Evolutionary conservation across 2,329 filamentous ascomycete species (phyloP).

Genomic region (Fusarium haematococcum): DNA sequence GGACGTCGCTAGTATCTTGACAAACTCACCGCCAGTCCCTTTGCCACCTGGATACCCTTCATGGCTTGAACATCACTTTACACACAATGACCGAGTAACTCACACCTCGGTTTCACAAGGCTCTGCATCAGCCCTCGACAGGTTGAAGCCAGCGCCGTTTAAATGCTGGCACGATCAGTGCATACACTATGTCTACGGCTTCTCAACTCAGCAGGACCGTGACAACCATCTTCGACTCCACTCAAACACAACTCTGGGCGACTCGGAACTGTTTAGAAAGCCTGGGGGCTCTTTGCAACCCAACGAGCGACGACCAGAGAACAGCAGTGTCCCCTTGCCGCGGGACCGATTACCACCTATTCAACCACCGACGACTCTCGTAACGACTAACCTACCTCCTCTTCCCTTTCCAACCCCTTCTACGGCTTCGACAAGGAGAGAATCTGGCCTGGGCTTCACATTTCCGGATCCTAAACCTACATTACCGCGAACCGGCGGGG

Average conservation of each 20-base stretch:
- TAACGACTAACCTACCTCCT: slow-evolving; percentile 45
- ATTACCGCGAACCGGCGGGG: slow-evolving; percentile 54
- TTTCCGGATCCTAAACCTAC: slow-evolving; percentile 54
- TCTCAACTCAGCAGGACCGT: slow-evolving; percentile 62
- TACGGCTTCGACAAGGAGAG: slow-evolving; percentile 44
- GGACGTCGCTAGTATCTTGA: slow-evolving; percentile 48
- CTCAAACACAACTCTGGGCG: slow-evolving; percentile 53
- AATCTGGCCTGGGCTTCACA: slow-evolving; percentile 48
- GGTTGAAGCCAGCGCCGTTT: slow-evolving; percentile 49
- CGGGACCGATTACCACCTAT: slow-evolving; percentile 47
- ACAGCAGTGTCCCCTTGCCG: slow-evolving; percentile 35
- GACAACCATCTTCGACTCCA: slow-evolving; percentile 65
- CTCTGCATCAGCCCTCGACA: slow-evolving; percentile 6
- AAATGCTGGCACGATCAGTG: slow-evolving; percentile 69
- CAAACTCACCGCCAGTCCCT: slow-evolving; percentile 40
- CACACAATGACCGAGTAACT: slow-evolving; percentile 61
- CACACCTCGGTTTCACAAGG: slow-evolving; percentile 48
- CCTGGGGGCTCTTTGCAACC: slow-evolving; percentile 22
- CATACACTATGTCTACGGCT: slow-evolving; percentile 70
- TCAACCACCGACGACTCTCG: slow-evolving; percentile 52
- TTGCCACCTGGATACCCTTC: slow-evolving; percentile 60
- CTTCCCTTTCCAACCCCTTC: slow-evolving; percentile 47
- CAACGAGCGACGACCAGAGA: slow-evolving; percentile 24
- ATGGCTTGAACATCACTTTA: slow-evolving; percentile 66
- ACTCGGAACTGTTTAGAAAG: slow-evolving; percentile 57